Percentiles rank a stretch among this genome's conserved stretches.
Conservation (phyloP, 192 early-diverging fungal genomes). For the Spinellus fusiger region DNA sequence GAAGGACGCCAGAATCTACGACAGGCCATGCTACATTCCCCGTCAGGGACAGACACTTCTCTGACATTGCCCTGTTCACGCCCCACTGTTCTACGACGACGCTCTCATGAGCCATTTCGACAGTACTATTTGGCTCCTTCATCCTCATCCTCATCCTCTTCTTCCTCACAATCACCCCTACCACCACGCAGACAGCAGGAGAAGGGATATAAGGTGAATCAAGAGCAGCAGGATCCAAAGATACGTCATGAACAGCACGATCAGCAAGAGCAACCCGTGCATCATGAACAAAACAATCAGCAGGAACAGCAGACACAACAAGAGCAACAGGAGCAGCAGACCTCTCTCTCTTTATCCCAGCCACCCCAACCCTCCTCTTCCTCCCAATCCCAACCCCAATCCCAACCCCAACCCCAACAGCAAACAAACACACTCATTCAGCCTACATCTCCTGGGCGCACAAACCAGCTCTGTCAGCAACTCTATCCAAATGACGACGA, state of each 20-base stretch:
- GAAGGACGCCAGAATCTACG: not conserved
- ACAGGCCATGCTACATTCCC: not conserved
- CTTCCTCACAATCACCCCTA: no score
- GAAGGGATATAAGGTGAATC: not conserved
- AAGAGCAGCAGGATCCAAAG: not conserved
- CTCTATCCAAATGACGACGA: conserved; percentile 6
- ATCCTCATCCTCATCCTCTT: not conserved
- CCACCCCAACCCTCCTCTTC: not conserved
- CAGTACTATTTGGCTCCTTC: not conserved
- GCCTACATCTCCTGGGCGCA: not conserved
- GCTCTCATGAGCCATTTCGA: not conserved
- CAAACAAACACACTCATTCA: no score
- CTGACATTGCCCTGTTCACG: conserved; percentile 2
- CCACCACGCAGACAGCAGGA: not conserved
- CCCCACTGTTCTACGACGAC: not conserved
- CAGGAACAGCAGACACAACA: not conserved
- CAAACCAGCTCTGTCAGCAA: not conserved
- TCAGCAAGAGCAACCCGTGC: not conserved
- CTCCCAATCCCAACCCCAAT: conserved; percentile 3
- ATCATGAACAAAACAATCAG: not conserved
- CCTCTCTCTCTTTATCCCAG: not conserved
- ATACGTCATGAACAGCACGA: not conserved
- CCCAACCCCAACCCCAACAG: no score
- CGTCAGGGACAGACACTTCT: not conserved
- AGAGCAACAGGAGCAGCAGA: not conserved